phyloP scores from a whole-genome alignment of 2,329 filamentous ascomycete species.

The Diaporthe sp. region DNA sequence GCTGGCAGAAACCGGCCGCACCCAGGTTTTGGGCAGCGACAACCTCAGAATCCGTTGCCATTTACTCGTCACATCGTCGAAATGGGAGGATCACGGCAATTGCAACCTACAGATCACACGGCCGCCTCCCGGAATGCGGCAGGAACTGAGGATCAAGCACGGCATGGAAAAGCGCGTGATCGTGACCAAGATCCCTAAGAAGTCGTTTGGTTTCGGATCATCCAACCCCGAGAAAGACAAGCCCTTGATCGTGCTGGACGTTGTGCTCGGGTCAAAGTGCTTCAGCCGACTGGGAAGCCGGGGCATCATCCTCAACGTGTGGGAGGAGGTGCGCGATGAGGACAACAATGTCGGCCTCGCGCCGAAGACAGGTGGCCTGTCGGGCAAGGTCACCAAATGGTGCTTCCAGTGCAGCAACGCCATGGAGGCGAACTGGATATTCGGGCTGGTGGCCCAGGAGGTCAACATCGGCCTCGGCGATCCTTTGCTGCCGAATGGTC shows the following conservation, averaged over 20 bases:
- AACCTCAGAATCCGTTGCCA: conserved; percentile 91
- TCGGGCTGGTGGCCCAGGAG: conserved; percentile 67
- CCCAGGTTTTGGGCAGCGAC: conserved; percentile 72
- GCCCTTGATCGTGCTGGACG: conserved; percentile 79
- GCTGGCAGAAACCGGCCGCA: conserved; percentile 60
- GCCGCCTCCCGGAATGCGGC: conserved; percentile 71
- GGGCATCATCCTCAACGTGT: conserved; percentile 89
- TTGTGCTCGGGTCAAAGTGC: conserved; percentile 84
- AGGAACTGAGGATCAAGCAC: conserved; percentile 68
- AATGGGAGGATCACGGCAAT: conserved; percentile 93
- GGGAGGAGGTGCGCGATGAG: conserved; percentile 78
- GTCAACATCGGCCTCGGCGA: conserved; percentile 50
- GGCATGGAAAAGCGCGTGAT: conserved; percentile 87
- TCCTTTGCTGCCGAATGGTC: background rate
- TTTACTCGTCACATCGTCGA: conserved; percentile 76
- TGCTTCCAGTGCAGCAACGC: conserved; percentile 69
- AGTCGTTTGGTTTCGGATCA: conserved; percentile 40
- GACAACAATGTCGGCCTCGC: conserved; percentile 64
- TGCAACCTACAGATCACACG: conserved; percentile 85
- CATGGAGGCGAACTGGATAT: conserved; percentile 65
- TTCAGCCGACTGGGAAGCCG: conserved; percentile 86
- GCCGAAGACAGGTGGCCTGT: conserved; percentile 61
- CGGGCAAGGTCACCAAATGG: conserved; percentile 70
- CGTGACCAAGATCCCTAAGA: conserved; percentile 77
- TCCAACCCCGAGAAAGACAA: conserved; percentile 57